Base-by-base conservation (phyloP, 2,329 filamentous ascomycete genomes). In the Penicillium sp. region DNA sequence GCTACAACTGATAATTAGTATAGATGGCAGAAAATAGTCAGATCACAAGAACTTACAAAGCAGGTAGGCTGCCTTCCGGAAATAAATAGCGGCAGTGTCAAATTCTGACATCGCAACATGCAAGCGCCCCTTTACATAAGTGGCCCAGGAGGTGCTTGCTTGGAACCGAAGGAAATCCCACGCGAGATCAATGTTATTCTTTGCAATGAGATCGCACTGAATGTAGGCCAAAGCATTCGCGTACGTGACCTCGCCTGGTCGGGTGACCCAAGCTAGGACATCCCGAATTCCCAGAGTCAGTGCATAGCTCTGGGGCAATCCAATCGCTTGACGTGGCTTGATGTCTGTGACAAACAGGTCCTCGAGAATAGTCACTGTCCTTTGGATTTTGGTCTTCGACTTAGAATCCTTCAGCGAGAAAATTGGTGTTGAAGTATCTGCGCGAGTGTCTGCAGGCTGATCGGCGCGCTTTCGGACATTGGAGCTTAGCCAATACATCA, bases 101-200 rank as follows among this genome's bases (percentile, higher is more conserved):
- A 87, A 87, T 68, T 96, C 89, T 53, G 88, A 88, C 61, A 88
- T 83, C 5, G 87, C 86, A 33, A 98, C 79, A 63, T 86, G 84
- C 48, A 96, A 82, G 29, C 95, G 87, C 2, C 90, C 95, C 72
- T 93, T 91, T 5, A 98, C 83, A 70, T 99, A 99, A 6, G 79
- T 82, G 14, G 83, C 78, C 86, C 86, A 89, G 29, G 81, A 77
- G 1, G 80, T 82, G 46, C 77, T 78, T 8, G 82, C 77, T 52
- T 87, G 64, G 81, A 90, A 79, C 77, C 87, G 80, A 82, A 92
- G 61, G 82, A 89, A 89, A 57, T 87, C 82, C 56, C 78, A 77
- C 9, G 86, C 86, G 27, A 87, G 74, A 8, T 90, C 85, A 45
- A 90, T 84, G 49, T 87, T 84, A 68, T 87, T 87, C 63, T 86